These are phyloP conservation scores for Uronychia setigera DNA, from an alignment of 73 alveolate genomes.

Conservation along the genomic window DNA sequence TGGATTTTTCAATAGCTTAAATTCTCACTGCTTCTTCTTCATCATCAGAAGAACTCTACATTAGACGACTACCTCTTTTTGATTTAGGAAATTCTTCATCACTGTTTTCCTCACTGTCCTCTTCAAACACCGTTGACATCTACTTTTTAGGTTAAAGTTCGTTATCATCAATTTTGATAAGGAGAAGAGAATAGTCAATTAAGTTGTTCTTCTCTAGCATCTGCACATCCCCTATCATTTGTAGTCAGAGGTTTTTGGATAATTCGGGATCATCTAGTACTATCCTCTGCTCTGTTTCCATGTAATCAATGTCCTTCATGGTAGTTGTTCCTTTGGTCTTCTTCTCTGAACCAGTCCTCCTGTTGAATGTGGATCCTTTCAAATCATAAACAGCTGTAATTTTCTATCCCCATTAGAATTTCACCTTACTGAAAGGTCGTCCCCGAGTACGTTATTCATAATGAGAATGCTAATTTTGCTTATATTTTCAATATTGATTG, in stretches of 20 bases:
- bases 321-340: conserved; percentile 9
- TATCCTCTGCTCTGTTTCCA: conserved; percentile 9
- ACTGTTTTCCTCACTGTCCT: too few species aligned
- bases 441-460: conserved; percentile 55
- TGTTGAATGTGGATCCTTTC: conserved; percentile 46
- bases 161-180: conserved; percentile 11
- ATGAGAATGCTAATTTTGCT: conserved; percentile 35
- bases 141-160: too few species aligned
- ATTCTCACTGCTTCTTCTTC: too few species aligned
- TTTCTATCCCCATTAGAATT: neutral
- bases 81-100: too few species aligned
- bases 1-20: too few species aligned
- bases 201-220: conserved; percentile 18
- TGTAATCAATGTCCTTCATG: conserved; percentile 41
- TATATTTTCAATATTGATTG: conserved; percentile 34
- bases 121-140: too few species aligned
- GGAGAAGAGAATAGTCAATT: conserved; percentile 54
- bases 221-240: conserved; percentile 12
- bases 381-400: conserved; percentile 22
- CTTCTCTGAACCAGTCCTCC: conserved; percentile 26
- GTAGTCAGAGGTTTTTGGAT: neutral
- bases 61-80: too few species aligned
- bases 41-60: too few species aligned
- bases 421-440: neutral
- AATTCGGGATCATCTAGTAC: neutral